Evolutionary conservation across 495 filamentous ascomycete species (phyloP), one percentile per base, ranked within the genome.

Genomic region (Penicillium silybi): DNA sequence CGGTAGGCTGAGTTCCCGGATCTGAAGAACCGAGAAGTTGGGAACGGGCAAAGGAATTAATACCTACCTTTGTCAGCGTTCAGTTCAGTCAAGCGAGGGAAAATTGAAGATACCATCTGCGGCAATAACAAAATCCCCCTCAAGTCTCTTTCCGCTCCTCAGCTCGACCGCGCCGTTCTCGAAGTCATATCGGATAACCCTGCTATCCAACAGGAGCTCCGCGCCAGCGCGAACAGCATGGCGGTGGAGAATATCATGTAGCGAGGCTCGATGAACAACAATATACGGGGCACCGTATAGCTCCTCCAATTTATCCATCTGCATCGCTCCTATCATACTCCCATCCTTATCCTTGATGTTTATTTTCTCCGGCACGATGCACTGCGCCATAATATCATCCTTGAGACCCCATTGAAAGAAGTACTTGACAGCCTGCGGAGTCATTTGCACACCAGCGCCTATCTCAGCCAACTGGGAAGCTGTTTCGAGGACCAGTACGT

Each of bases 341-440:
- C 35, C 35, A 19, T 16, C 25, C 20, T 48, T 13, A 27, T 40
- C 46, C 9, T 23, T 15, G 15, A 48, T 27, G 23, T 39, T 39
- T 18, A 37, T 40, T n/a, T 41, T 16, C 35, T 48, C 17, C 2
- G 38, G 34, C 5, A 13, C 15, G 8, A 39, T 40, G n/a, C 46
- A 40, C 13, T 48, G 19, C 8, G 19, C 15, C 15, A 39, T 13
- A 5, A 48, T 48, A 10, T 48, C 46, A 1, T 48, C 46, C 23
- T 48, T 48, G 15, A 48, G 46, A 5, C 46, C 46, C 46, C 46
- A 48, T 19, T 40, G 34, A 22, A 25, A 39, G 17, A 48, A 48
- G 35, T 48, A 41, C 22, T 48, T 48, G 13, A 48, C 35, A 10
- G 46, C 35, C 13, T 48, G 46, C 1, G 46, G 46, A 17, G 46